A percentile compares a stretch with the other conserved stretches of the same genome.
Conservation (phyloP, 805 yeast genomes). For the Geotrichum ghanense region DNA sequence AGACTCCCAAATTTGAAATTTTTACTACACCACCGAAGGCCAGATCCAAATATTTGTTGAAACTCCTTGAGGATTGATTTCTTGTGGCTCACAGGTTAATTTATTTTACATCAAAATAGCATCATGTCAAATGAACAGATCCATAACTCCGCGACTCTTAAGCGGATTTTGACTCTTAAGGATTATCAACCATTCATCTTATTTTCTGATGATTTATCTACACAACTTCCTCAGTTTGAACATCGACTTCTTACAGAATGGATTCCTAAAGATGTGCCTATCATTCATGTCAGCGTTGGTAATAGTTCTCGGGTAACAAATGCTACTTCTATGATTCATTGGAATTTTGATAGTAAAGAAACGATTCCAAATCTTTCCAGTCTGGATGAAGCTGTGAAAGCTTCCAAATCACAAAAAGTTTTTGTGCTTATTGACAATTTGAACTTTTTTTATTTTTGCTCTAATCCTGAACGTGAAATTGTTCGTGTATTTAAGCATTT, state of each 20-base stretch:
- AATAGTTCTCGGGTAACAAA: neutral
- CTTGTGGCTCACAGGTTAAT: too few species aligned
- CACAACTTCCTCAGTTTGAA: constrained; percentile 53
- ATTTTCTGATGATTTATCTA: constrained; percentile 46
- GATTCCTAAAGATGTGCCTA: constrained; percentile 20
- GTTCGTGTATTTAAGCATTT: constrained; percentile 10
- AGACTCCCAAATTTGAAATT: too few species aligned
- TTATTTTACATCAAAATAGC: too few species aligned
- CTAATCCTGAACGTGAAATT: constrained; percentile 9
- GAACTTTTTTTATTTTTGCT: neutral
- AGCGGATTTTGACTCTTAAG: constrained; percentile 53
- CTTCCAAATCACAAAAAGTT: neutral
- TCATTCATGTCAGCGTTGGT: neutral
- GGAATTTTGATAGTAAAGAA: neutral
- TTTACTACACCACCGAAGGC: too few species aligned
- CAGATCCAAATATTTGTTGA: too few species aligned
- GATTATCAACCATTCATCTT: constrained; percentile 69
- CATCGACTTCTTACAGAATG: constrained; percentile 44
- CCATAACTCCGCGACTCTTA: constrained; percentile 37
- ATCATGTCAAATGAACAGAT: neutral
- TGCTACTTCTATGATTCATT: neutral
- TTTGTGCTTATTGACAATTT: neutral
- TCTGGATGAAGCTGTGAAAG: neutral
- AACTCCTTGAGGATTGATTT: too few species aligned
- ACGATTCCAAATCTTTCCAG: neutral